These are phyloP conservation scores for Scedosporium apiospermum DNA, from an alignment of 2,329 filamentous ascomycete species.

Conservation along the genomic window DNA sequence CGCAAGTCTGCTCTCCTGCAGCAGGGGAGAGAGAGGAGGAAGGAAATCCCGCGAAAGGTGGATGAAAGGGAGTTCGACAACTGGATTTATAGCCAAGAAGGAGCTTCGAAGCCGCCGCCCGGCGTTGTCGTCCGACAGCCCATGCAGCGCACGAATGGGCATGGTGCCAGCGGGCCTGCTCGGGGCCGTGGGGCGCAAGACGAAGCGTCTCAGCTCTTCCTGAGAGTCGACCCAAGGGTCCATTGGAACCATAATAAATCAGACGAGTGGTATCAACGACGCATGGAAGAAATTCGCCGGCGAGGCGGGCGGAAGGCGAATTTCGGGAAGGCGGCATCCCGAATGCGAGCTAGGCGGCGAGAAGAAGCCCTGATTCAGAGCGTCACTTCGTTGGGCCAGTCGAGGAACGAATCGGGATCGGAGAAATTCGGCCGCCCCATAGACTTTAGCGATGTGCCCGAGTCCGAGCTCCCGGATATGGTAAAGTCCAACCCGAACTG, in stretches of 20 bases:
- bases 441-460: slow-evolving; percentile 28
- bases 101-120: background rate
- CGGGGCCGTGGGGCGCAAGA: too few relatives aligned
- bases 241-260: slow-evolving; percentile 35
- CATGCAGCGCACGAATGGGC: background rate
- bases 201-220: background rate
- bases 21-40: background rate
- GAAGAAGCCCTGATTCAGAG: slow-evolving; percentile 11
- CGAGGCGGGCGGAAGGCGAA: slow-evolving; percentile 40
- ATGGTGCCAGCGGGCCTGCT: background rate
- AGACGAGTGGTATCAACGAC: slow-evolving; percentile 34
- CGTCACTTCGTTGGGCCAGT: slow-evolving; percentile 10
- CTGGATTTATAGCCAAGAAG: slow-evolving; percentile 2
- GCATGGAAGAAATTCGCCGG: slow-evolving; percentile 37
- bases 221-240: slow-evolving; percentile 36
- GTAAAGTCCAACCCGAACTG: slow-evolving; percentile 35
- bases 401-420: slow-evolving; percentile 14
- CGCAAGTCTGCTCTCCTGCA: background rate
- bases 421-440: slow-evolving; percentile 15
- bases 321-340: slow-evolving; percentile 34
- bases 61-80: slow-evolving; percentile 1
- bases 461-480: slow-evolving; percentile 31
- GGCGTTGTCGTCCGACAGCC: background rate
- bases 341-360: slow-evolving; percentile 22
- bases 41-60: background rate